Base-by-base conservation (phyloP, 148 eudicot species). In the Silene uniflora region DNA sequence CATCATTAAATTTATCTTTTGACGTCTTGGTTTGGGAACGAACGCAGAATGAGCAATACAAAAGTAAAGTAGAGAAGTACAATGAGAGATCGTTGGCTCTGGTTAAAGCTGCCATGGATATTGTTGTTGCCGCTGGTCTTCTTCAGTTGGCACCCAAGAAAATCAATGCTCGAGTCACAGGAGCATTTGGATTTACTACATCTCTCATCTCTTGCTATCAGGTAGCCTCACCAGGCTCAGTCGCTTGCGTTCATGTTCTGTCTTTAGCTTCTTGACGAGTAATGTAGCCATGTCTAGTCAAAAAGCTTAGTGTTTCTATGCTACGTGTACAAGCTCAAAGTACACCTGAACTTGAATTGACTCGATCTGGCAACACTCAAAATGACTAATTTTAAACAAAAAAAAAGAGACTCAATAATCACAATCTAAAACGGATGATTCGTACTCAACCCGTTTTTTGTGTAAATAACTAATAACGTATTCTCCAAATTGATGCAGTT, bases 131-230 rank as follows among this genome's bases (percentile, higher is more conserved):
- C 10, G 90, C 84, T 69, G 99, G 99, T 69, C 81, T 95, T 76
- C 97, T 95, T 79, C 97, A 91, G 78, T 70, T 92, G 84, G 91
- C 97, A 71, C 99, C 99, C 69, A 88, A 92, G 86, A 92, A 92
- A 83, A 81, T 95, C 79, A 95, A 86, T 75, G 97, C 99, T 17
- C 99, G 99, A 74, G 98, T 92, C 69, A 89, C 97, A 11, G 99
- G 99, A 76, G 99, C 94, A 59, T 79, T 92, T 54, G 98, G 99
- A 76, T 91, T 95, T 56, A 81, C 81, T 32, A 88, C 81, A 69
- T 92, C 99, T 67, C 93, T 95, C 83, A 95, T 95, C 67, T 91
- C 99, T 29, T 95, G 99, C 77, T 95, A 95, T 86, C 99, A 92
- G 98, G 98, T 52, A 3, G 14, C 55, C n/a, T n/a, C n/a, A n/a